These are phyloP conservation scores for Acacia confusa DNA, from an alignment of 306 rosid species.

Conservation along the genomic window DNA sequence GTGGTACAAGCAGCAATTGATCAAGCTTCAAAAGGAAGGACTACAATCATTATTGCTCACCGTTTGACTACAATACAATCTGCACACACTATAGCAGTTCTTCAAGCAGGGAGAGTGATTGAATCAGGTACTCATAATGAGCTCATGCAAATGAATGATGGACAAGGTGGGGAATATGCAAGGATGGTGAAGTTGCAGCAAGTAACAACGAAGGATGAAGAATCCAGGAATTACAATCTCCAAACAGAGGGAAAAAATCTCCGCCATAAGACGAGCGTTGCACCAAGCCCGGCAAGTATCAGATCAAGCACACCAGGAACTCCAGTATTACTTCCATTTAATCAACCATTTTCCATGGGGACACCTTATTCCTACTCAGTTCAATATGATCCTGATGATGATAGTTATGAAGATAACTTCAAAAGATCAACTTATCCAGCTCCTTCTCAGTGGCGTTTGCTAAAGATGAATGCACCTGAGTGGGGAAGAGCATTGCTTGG, in stretches of 20 bases:
- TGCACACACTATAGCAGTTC: conserved; percentile 63
- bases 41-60: conserved; percentile 80
- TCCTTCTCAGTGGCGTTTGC: conserved; percentile 76
- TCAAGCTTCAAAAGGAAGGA: conserved; percentile 86
- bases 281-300: conserved; percentile 65
- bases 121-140: conserved; percentile 74
- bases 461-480: conserved; percentile 82
- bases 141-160: conserved; percentile 53
- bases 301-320: conserved; percentile 56
- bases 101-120: conserved; percentile 67
- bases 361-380: conserved; percentile 78
- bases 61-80: conserved; percentile 67
- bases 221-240: conserved; percentile 31
- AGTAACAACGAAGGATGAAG: conserved; percentile 52
- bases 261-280: conserved; percentile 48
- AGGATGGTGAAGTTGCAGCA: conserved; percentile 82
- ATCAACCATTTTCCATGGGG: conserved; percentile 61
- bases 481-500: conserved; percentile 75
- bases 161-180: conserved; percentile 58
- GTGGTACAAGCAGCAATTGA: conserved; percentile 85
- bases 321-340: conserved; percentile 53
- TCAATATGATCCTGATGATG: conserved; percentile 66
- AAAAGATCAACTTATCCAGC: conserved; percentile 47
- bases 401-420: conserved; percentile 47
- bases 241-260: conserved; percentile 46